phyloP scores from a whole-genome alignment of 208 protist genomes.

The Acanthamoeba polyphaga region DNA sequence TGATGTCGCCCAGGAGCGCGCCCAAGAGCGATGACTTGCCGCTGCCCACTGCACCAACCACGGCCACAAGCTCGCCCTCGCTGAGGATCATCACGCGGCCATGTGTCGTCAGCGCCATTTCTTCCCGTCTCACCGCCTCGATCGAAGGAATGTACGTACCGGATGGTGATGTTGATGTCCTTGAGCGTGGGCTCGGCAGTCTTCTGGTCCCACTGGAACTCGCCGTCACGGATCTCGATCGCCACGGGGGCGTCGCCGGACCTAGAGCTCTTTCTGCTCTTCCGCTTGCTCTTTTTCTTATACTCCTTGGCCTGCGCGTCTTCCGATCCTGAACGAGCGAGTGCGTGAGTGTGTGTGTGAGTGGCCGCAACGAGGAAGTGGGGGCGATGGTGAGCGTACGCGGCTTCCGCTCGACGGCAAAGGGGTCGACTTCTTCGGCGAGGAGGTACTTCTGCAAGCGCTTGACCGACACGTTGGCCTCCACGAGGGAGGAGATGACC shows the following conservation, averaged over 20 bases:
- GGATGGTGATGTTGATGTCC: slow-evolving; percentile 67
- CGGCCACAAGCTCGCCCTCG: slow-evolving; percentile 47
- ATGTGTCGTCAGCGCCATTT: neutral
- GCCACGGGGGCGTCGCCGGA: neutral
- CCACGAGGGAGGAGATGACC: slow-evolving; percentile 88
- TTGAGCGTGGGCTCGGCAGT: slow-evolving; percentile 60
- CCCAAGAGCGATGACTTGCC: slow-evolving; percentile 89
- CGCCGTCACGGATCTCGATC: slow-evolving; percentile 44
- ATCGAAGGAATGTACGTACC: neutral
- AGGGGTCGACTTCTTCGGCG: slow-evolving; percentile 33
- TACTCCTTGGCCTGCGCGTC: neutral
- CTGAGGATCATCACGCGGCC: neutral
- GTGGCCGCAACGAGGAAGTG: neutral
- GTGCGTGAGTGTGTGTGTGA: too few species aligned
- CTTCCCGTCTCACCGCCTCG: too few species aligned
- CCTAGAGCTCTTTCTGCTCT: neutral
- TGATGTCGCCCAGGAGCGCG: slow-evolving; percentile 90
- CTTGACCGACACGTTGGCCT: slow-evolving; percentile 91
- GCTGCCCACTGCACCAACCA: slow-evolving; percentile 78
- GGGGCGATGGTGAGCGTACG: neutral
- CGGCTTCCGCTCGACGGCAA: neutral
- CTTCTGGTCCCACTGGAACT: slow-evolving; percentile 55
- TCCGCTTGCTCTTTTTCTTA: neutral
- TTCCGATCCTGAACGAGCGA: neutral
- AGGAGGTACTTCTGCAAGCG: slow-evolving; percentile 88